Conservation (phyloP, 331 rosid species). For the Acacia concinna region DNA sequence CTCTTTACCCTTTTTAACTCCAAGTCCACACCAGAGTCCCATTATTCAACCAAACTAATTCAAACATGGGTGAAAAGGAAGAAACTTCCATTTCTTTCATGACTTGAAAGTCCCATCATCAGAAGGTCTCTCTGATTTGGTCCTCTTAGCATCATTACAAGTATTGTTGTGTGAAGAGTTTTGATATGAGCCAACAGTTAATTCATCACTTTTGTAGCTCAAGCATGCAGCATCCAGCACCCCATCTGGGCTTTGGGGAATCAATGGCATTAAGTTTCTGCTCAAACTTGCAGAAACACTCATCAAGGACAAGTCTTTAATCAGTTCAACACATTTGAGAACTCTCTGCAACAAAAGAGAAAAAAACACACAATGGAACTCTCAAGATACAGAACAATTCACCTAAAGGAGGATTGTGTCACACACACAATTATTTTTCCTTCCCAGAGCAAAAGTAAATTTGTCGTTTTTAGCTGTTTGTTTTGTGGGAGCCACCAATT, state of each 20-base stretch:
- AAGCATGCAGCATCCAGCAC: slow-evolving; percentile 78
- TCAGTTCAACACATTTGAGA: slow-evolving; percentile 73
- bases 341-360: slow-evolving; percentile 60
- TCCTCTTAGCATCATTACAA: slow-evolving; percentile 50
- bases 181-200: slow-evolving; percentile 74
- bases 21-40: slow-evolving; percentile 57
- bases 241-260: slow-evolving; percentile 80
- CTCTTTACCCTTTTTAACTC: slow-evolving; percentile 2
- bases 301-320: slow-evolving; percentile 56
- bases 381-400: slow-evolving; percentile 29
- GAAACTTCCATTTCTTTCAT: slow-evolving; percentile 54
- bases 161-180: slow-evolving; percentile 58
- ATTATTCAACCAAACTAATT: slow-evolving; percentile 59
- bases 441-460: slow-evolving; percentile 20
- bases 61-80: slow-evolving; percentile 39
- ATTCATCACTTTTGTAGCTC: slow-evolving; percentile 81
- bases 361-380: slow-evolving; percentile 40
- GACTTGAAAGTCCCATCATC: slow-evolving; percentile 36
- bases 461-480: slow-evolving; percentile 27
- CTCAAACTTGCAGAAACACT: slow-evolving; percentile 40
- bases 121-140: slow-evolving; percentile 49
- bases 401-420: slow-evolving; percentile 11
- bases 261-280: slow-evolving; percentile 31
- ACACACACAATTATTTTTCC: not conserved
- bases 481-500: slow-evolving; percentile 30